Conservation (phyloP, 2,329 filamentous ascomycete genomes). For the Venturia nashicola region DNA sequence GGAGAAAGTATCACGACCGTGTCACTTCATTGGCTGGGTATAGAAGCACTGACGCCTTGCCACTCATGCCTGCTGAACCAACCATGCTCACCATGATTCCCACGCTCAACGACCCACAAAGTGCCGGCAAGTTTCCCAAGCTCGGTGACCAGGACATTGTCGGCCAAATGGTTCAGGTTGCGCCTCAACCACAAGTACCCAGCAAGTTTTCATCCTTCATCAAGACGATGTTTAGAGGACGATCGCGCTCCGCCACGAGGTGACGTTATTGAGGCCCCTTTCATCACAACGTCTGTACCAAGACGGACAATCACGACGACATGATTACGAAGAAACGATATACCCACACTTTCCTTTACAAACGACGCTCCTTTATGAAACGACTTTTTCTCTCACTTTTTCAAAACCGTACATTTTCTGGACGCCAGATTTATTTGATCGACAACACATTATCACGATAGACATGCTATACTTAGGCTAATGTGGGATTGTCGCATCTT, state of each 20-base stretch:
- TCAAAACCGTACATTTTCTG: not conserved
- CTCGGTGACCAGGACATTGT: slow-evolving; percentile 88
- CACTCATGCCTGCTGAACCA: slow-evolving; percentile 32
- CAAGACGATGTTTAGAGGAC: slow-evolving; percentile 1
- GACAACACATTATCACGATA: not conserved
- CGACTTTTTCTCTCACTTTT: not conserved
- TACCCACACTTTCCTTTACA: slow-evolving; percentile 4
- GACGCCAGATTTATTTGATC: not conserved
- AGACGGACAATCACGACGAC: not conserved
- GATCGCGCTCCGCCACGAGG: slow-evolving; percentile 7
- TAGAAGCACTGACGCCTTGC: slow-evolving; percentile 20
- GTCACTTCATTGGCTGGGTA: slow-evolving; percentile 37
- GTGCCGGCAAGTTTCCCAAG: slow-evolving; percentile 73
- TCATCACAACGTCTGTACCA: not conserved
- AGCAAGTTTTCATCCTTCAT: slow-evolving; percentile 3
- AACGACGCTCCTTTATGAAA: slow-evolving; percentile 1
- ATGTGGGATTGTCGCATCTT: not conserved
- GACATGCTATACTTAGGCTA: not conserved
- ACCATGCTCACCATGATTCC: slow-evolving; percentile 54
- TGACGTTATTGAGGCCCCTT: slow-evolving; percentile 4
- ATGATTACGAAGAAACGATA: slow-evolving; percentile 1
- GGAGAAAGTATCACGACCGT: slow-evolving; percentile 41
- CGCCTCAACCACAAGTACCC: not conserved
- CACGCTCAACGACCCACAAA: slow-evolving; percentile 51
- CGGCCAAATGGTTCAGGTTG: slow-evolving; percentile 63